Evolutionary conservation across 2,329 filamentous ascomycete species (phyloP).

Genomic region (Fusarium circinatum): DNA sequence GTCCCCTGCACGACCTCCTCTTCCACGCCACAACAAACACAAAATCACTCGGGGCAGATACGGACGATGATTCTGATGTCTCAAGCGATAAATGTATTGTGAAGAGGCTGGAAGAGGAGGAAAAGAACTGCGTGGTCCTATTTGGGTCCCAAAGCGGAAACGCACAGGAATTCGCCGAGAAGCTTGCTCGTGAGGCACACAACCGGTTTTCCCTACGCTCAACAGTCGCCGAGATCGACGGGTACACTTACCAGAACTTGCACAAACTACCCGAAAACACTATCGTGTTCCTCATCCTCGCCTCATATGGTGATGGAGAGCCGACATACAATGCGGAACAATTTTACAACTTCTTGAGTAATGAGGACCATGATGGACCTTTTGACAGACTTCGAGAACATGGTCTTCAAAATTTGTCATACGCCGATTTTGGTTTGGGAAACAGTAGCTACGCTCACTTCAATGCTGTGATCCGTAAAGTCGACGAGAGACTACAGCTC

Average conservation of each 20-base stretch:
- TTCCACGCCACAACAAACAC: not conserved
- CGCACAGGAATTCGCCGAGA: not conserved
- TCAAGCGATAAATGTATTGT: not conserved
- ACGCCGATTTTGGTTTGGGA: not conserved
- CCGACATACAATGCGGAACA: not conserved
- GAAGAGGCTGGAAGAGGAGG: not conserved
- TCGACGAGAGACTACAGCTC: not conserved
- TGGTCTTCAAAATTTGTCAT: not conserved
- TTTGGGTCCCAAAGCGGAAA: not conserved
- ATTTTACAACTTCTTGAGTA: not conserved
- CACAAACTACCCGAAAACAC: not conserved
- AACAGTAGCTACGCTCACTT: not conserved
- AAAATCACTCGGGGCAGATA: not conserved
- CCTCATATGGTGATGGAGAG: not conserved
- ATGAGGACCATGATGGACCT: not conserved
- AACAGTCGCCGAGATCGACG: not conserved
- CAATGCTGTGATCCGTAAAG: not conserved
- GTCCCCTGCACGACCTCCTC: not conserved
- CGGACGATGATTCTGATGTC: fast-evolving
- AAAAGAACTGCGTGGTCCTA: not conserved
- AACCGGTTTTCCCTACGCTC: not conserved
- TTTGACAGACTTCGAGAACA: not conserved
- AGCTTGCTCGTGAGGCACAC: not conserved
- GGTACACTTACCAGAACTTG: not conserved
- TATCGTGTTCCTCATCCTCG: fast-evolving